phyloP scores from a whole-genome alignment of 1,284 basidiomycete species.

The Ganoderma lingzhi region DNA sequence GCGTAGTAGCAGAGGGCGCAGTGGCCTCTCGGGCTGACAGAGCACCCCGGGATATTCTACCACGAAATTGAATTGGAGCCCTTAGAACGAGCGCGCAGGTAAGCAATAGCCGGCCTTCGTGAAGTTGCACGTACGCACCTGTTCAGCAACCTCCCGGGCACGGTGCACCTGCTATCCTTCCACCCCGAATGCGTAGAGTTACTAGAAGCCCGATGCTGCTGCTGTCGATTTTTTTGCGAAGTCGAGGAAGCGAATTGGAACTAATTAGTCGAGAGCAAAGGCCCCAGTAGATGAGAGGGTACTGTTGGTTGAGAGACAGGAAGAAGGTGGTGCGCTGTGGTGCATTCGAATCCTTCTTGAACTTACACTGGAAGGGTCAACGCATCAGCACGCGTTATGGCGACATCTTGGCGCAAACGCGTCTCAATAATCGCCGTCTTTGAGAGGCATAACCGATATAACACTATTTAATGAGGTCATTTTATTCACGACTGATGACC shows the following conservation, averaged over 20 bases:
- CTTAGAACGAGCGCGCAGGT: not conserved
- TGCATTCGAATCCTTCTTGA: not conserved
- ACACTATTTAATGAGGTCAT: not conserved
- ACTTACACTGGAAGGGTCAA: not conserved
- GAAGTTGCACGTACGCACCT: not conserved
- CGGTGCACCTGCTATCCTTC: not conserved
- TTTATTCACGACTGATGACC: not conserved
- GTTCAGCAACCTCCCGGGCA: not conserved
- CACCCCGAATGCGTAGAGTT: not conserved
- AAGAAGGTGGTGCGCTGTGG: not conserved
- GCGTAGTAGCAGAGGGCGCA: not conserved
- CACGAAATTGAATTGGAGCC: not conserved
- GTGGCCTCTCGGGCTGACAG: not conserved
- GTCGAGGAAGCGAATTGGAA: not conserved
- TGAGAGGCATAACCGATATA: not conserved
- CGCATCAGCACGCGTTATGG: conserved; percentile 7
- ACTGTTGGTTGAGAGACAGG: not conserved
- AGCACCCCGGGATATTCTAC: not conserved
- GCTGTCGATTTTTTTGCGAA: not conserved
- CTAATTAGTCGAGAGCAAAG: not conserved
- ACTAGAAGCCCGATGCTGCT: not conserved
- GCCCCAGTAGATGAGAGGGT: not conserved
- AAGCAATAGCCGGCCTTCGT: not conserved
- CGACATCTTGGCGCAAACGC: not conserved
- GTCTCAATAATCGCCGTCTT: not conserved